Percentiles rank a stretch among this genome's conserved stretches.
Conservation (phyloP, 805 yeast genomes). For the Metschnikowia vanudenii region DNA sequence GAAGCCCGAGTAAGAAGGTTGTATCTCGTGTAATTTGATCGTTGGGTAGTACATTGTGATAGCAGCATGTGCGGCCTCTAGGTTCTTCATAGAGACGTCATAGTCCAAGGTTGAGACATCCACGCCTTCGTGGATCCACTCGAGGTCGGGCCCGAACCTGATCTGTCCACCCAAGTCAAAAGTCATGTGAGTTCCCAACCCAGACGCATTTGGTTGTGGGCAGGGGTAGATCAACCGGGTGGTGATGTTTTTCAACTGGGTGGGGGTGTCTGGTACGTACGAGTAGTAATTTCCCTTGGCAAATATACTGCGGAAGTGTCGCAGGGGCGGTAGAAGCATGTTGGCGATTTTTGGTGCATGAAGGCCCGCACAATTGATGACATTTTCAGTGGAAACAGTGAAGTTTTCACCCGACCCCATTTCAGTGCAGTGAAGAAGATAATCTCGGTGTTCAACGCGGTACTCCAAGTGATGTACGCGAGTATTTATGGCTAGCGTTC, state of each 20-base stretch:
- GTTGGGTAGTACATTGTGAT: slow-evolving; percentile 63
- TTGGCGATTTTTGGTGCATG: slow-evolving; percentile 72
- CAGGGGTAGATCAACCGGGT: slow-evolving; percentile 65
- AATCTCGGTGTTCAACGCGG: slow-evolving; percentile 22
- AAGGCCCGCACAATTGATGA: slow-evolving; percentile 79
- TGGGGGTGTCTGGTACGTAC: slow-evolving; percentile 48
- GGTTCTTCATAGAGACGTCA: slow-evolving; percentile 46
- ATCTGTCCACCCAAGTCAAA: slow-evolving; percentile 77
- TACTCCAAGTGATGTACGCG: slow-evolving; percentile 45
- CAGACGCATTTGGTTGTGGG: slow-evolving; percentile 62
- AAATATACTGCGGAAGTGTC: slow-evolving; percentile 58
- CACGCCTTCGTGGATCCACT: slow-evolving; percentile 56
- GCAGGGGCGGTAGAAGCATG: slow-evolving; percentile 59
- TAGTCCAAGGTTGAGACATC: slow-evolving; percentile 42
- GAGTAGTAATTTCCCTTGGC: slow-evolving; percentile 86
- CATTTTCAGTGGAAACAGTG: slow-evolving; percentile 49
- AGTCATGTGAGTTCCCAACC: slow-evolving; percentile 86
- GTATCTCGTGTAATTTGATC: slow-evolving; percentile 50
- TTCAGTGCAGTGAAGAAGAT: slow-evolving; percentile 27
- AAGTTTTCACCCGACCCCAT: slow-evolving; percentile 32
- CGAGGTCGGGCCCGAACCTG: slow-evolving; percentile 85
- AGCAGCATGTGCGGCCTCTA: slow-evolving; percentile 55
- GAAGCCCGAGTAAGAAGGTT: slow-evolving; percentile 76
- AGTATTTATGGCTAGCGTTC: slow-evolving; percentile 65
- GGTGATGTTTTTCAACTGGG: slow-evolving; percentile 26